Evolutionary conservation across 495 filamentous ascomycete species (phyloP), one percentile per base, ranked within the genome.

Genomic region (Trichoderma erinaceum): DNA sequence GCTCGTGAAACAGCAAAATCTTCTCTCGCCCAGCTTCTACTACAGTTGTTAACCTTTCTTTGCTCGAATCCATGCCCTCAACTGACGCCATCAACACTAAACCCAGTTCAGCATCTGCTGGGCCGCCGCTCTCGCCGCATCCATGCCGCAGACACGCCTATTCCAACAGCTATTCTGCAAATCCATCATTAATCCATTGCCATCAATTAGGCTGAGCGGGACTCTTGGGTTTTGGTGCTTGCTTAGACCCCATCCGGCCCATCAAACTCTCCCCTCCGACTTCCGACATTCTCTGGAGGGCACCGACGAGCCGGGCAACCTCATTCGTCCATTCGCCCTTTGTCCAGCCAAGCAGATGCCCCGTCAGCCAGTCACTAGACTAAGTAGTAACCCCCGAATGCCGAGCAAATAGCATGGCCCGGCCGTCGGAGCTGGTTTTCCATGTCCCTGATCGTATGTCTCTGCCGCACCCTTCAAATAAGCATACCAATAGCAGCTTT

Each of bases 41-140:
- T 3, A 46, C 13, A 5, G 18, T 2, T 0, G 3, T 15, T 12
- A 46, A 46, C 18, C n/a, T 11, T 21, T 23, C 18, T 23, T 52
- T 52, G 48, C 48, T 23, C 21, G 48, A 38, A 48, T 48, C 4
- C 44, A 48, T 13, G 44, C 44, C n/a, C 44, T 15, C 44, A 15
- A n/a, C 16, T 61, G 56, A 61, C 56, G 56, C 56, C 56, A 61
- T 61, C 56, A 61, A 61, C 56, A 61, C 56, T 61, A 61, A 61
- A 32, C 56, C 56, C 56, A 32, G 25, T 61, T 61, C 10, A 61
- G 56, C 25, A 32, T 21, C 25, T 61, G 56, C 16, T 27, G 8
- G 23, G 3, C 56, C 56, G 56, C 56, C 56, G 56, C 56, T 29
- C 56, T 61, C 56, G 56, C 56, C 56, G 56, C 56, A 61, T 15